Evolutionary conservation across 73 alveolate species (phyloP), one percentile per base, ranked within the genome.

Genomic region (Paramecium biaurelia): DNA sequence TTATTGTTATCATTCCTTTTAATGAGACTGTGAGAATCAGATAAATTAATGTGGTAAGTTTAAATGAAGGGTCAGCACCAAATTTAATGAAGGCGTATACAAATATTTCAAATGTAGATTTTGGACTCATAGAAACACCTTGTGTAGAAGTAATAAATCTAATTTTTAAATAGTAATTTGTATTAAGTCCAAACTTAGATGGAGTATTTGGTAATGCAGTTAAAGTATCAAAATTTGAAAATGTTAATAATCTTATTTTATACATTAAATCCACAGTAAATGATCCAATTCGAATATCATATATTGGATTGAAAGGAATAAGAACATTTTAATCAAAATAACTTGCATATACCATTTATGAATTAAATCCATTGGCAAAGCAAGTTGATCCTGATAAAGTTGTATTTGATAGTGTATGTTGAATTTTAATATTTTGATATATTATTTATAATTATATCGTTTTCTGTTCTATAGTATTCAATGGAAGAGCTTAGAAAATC

Each of bases 161-260:
- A 12, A n/a, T 74, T 24, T 7, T 43, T 2, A 76, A 21, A 21
- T 37, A 76, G 89, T 11, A 76, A 76, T 76, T 76, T 76, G 23
- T 79, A n/a, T 34, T 79, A 79, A 24, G 63, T 79, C 90, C 90
- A 42, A 79, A 79, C 47, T 79, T 79, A 47, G 90, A 79, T 79
- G 76, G 90, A 0, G n/a, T 4, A 47, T 79, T 37, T 79, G 41
- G 74, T 0, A 43, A 47, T 79, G 74, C 90, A 4, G 74, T 79
- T 1, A 42, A 79, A 24, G n/a, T 42, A 11, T 43, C 70, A 15
- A 79, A 79, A 79, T 79, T 79, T 42, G 76, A 79, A 23, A 79
- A 79, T 79, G 74, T 79, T 43, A 42, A 79, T 79, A 32, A 79
- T 8, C 26, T 79, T 37, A 21, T 79, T 10, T 63, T 79, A 5